Evolutionary conservation across 345 rosid genomes (phyloP).

Genomic region (Cardiospermum halicacabum): DNA sequence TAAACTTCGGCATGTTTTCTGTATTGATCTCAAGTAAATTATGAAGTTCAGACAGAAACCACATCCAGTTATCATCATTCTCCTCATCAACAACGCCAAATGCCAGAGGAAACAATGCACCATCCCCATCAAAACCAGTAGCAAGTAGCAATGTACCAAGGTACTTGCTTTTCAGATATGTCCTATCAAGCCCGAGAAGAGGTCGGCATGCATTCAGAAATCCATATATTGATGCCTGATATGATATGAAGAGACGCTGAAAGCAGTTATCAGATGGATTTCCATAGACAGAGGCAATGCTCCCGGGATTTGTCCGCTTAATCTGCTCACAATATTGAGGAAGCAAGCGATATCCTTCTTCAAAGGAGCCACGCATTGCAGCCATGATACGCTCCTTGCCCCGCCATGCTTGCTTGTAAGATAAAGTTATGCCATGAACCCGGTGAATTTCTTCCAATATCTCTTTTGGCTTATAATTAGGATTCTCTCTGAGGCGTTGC

Average conservation of each 20-base stretch:
- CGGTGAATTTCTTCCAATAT: constrained; percentile 97
- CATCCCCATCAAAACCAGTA: constrained; percentile 95
- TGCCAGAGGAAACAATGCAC: constrained; percentile 86
- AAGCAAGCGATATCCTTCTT: constrained; percentile 92
- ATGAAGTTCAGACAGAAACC: constrained; percentile 96
- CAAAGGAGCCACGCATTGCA: constrained; percentile 97
- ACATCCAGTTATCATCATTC: constrained; percentile 97
- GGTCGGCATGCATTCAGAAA: constrained; percentile 95
- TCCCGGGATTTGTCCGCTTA: constrained; percentile 83
- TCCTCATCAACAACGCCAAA: constrained; percentile 97
- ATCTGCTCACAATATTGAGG: constrained; percentile 93
- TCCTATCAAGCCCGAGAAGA: constrained; percentile 85
- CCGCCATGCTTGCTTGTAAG: constrained; percentile 99
- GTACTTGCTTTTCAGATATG: constrained; percentile 84
- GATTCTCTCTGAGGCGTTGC: constrained; percentile 87
- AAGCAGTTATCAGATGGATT: constrained; percentile 68
- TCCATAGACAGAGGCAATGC: constrained; percentile 89
- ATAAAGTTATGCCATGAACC: constrained; percentile 84
- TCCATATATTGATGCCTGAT: constrained; percentile 96
- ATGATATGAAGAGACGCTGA: constrained; percentile 93
- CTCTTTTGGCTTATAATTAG: constrained; percentile 94
- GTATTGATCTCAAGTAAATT: constrained; percentile 86
- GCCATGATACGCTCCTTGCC: constrained; percentile 99
- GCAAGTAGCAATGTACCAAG: constrained; percentile 93
- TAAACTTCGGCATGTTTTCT: constrained; percentile 96